phyloP scores from a whole-genome alignment of 352 stramenopile genomes.

The Blastocystis sp. region DNA sequence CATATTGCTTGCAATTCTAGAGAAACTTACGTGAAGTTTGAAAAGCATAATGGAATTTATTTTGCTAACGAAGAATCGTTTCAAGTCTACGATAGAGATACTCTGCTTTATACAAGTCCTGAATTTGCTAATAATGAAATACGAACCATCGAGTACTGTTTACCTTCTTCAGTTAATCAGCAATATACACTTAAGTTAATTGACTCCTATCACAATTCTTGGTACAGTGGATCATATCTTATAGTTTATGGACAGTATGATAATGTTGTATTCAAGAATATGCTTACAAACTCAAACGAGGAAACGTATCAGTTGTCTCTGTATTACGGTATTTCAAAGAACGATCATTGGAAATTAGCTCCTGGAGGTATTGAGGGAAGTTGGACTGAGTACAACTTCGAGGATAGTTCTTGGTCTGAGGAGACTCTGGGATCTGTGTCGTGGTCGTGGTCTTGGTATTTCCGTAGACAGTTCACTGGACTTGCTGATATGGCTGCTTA shows the following conservation, averaged over 20 bases:
- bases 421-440: background rate
- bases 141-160: background rate
- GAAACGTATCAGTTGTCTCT: background rate
- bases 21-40: constrained; percentile 13
- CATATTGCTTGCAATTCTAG: background rate
- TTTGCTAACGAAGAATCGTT: constrained; percentile 32
- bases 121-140: background rate
- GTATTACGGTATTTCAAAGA: background rate
- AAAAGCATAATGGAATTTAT: background rate
- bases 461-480: background rate
- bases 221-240: background rate
- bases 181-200: background rate
- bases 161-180: background rate
- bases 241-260: background rate
- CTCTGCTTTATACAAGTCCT: background rate
- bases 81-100: background rate
- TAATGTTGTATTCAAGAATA: constrained; percentile 11
- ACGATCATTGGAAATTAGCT: background rate
- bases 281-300: background rate
- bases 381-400: background rate
- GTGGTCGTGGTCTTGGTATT: background rate
- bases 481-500: constrained; percentile 51
- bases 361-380: background rate
- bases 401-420: background rate
- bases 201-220: background rate